Conservation (phyloP, 805 yeast genomes). For the Sporopachydermia lactativora region DNA sequence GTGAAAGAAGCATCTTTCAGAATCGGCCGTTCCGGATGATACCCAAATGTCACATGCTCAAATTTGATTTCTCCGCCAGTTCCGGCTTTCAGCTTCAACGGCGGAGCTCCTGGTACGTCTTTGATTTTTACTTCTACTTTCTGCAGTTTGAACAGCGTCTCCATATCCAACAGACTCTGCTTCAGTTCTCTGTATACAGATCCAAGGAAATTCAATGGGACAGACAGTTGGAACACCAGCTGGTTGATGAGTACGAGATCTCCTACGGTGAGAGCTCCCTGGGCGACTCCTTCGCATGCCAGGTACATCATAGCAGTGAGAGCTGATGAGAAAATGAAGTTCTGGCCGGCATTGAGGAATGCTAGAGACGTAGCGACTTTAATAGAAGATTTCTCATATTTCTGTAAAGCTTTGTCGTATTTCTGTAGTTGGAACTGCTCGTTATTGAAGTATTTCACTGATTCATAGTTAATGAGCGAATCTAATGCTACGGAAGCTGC, state of each 20-base stretch:
- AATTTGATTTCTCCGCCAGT: slow-evolving; percentile 67
- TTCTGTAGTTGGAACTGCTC: slow-evolving; percentile 68
- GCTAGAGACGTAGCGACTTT: slow-evolving; percentile 80
- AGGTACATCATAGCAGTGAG: slow-evolving; percentile 95
- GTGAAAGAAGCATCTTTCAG: slow-evolving; percentile 66
- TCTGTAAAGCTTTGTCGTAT: slow-evolving; percentile 59
- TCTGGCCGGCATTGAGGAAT: slow-evolving; percentile 67
- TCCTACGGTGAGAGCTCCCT: slow-evolving; percentile 78
- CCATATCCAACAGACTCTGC: slow-evolving; percentile 92
- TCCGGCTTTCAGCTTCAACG: slow-evolving; percentile 29
- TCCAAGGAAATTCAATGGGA: slow-evolving; percentile 88
- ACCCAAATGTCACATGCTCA: slow-evolving; percentile 88
- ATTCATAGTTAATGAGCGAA: slow-evolving; percentile 85
- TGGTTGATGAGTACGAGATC: slow-evolving; percentile 92
- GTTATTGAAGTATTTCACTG: slow-evolving; percentile 89
- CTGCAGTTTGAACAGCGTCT: slow-evolving; percentile 77
- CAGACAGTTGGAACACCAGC: slow-evolving; percentile 88
- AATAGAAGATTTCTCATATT: slow-evolving; percentile 57
- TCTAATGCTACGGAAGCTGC: slow-evolving; percentile 95
- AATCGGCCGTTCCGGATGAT: slow-evolving; percentile 80
- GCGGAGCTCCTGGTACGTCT: slow-evolving; percentile 49
- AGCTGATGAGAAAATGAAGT: slow-evolving; percentile 71
- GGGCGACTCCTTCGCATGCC: slow-evolving; percentile 90
- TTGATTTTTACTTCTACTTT: slow-evolving; percentile 53
- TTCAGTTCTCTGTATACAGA: slow-evolving; percentile 91